These are phyloP conservation scores for Sporobolomyces pararoseus DNA, from an alignment of 768 basidiomycete genomes.

Conservation along the genomic window DNA sequence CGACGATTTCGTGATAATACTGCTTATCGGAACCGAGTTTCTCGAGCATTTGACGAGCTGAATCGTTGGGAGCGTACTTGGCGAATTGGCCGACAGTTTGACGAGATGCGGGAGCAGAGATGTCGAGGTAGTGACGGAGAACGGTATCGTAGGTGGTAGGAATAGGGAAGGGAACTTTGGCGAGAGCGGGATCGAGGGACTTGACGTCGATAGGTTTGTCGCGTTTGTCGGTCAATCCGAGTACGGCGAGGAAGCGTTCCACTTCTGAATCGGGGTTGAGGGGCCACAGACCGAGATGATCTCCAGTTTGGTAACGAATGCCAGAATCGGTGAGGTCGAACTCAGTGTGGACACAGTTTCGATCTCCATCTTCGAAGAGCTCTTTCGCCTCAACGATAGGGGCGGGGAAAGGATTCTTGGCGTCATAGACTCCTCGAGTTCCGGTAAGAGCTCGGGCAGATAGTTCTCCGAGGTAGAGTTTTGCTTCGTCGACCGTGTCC, in stretches of 20 bases:
- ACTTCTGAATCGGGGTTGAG: conserved; percentile 89
- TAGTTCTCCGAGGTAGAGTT: conserved; percentile 93
- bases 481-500: conserved; percentile 63
- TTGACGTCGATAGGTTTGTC: conserved; percentile 84
- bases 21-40: conserved; percentile 82
- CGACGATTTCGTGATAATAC: conserved; percentile 70
- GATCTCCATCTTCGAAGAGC: conserved; percentile 71
- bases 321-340: conserved; percentile 90
- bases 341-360: conserved; percentile 93
- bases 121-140: conserved; percentile 93
- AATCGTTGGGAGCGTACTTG: conserved; percentile 78
- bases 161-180: conserved; percentile 97
- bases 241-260: conserved; percentile 74
- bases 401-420: conserved; percentile 92
- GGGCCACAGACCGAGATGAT: conserved; percentile 97
- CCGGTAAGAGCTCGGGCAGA: conserved; percentile 88
- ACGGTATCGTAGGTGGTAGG: conserved; percentile 91
- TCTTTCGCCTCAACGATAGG: conserved; percentile 73
- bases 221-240: conserved; percentile 76
- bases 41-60: conserved; percentile 69
- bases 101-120: conserved; percentile 88
- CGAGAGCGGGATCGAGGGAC: conserved; percentile 94
- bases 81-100: conserved; percentile 83
- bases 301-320: conserved; percentile 97
- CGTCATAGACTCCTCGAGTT: conserved; percentile 93